phyloP scores from a whole-genome alignment of 192 early-diverging fungal species.

The Coemansia sp. region DNA sequence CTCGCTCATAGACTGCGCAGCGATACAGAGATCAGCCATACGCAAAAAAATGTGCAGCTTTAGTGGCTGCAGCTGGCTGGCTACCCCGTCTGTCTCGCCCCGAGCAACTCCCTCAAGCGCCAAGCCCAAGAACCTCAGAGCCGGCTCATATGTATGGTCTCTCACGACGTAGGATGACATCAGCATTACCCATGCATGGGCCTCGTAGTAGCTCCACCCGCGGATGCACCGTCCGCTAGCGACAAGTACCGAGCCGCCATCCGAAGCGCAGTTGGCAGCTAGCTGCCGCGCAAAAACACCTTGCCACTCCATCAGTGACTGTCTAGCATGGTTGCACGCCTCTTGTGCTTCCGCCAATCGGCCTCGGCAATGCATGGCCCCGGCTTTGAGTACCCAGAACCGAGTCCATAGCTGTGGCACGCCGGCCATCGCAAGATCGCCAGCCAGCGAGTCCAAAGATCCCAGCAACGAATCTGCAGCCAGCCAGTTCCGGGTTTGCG shows the following conservation, averaged over 20 bases:
- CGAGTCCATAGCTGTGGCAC: conserved; percentile 20
- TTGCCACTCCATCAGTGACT: conserved; percentile 39
- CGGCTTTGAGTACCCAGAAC: conserved; percentile 37
- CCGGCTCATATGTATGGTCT: conserved; percentile 19
- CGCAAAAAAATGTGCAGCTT: conserved; percentile 33
- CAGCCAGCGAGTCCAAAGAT: background rate
- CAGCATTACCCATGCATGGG: conserved; percentile 49
- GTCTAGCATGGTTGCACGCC: conserved; percentile 26
- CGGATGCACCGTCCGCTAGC: background rate
- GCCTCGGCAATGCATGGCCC: conserved; percentile 10
- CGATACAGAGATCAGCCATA: conserved; percentile 18
- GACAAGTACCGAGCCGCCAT: conserved; percentile 22
- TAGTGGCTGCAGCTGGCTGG: conserved; percentile 11
- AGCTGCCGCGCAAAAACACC: conserved; percentile 18
- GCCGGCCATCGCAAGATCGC: background rate
- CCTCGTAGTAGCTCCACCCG: conserved; percentile 43
- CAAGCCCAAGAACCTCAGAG: conserved; percentile 27
- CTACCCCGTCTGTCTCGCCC: conserved; percentile 28
- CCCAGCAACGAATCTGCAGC: background rate
- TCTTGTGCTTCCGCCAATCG: conserved; percentile 15
- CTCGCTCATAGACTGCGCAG: conserved; percentile 17
- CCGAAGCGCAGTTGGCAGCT: background rate
- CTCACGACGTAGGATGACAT: conserved; percentile 24
- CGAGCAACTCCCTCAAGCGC: conserved; percentile 38
- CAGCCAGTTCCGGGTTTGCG: conserved; percentile 23